Evolutionary conservation across 768 basidiomycete species (phyloP).

Genomic region (Boletus speciosus): DNA sequence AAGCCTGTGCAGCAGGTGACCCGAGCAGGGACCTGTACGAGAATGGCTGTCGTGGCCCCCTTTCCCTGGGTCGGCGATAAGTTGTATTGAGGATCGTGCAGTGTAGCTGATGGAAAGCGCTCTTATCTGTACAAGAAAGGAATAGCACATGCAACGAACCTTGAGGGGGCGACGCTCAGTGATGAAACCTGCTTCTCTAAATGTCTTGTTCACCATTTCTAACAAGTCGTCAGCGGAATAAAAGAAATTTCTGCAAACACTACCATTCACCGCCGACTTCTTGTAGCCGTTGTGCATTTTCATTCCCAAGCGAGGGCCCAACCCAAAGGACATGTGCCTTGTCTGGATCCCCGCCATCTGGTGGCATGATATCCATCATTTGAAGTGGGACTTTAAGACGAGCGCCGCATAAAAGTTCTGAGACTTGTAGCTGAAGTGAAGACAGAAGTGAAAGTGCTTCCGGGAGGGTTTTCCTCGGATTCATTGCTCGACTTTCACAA

Average conservation of each 20-base stretch:
- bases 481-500: neutral
- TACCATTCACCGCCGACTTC: constrained; percentile 35
- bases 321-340: constrained; percentile 56
- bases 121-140: neutral
- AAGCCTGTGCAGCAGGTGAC: constrained; percentile 22
- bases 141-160: constrained; percentile 27
- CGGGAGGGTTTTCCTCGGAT: constrained; percentile 31
- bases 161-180: constrained; percentile 49
- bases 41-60: constrained; percentile 37
- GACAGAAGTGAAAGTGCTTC: constrained; percentile 44
- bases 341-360: constrained; percentile 33
- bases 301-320: constrained; percentile 41
- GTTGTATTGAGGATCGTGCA: constrained; percentile 51
- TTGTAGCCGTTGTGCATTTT: constrained; percentile 30
- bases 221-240: constrained; percentile 3
- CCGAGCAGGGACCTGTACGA: constrained; percentile 37
- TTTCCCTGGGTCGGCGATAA: constrained; percentile 35
- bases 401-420: constrained; percentile 35
- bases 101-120: constrained; percentile 35
- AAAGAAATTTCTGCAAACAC: neutral
- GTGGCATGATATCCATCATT: constrained; percentile 48
- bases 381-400: constrained; percentile 42
- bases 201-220: constrained; percentile 44
- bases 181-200: constrained; percentile 42
- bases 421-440: constrained; percentile 38